Evolutionary conservation across 139 green algal species (phyloP), one percentile per base, ranked within the genome.

Genomic region (Gonium pectorale): DNA sequence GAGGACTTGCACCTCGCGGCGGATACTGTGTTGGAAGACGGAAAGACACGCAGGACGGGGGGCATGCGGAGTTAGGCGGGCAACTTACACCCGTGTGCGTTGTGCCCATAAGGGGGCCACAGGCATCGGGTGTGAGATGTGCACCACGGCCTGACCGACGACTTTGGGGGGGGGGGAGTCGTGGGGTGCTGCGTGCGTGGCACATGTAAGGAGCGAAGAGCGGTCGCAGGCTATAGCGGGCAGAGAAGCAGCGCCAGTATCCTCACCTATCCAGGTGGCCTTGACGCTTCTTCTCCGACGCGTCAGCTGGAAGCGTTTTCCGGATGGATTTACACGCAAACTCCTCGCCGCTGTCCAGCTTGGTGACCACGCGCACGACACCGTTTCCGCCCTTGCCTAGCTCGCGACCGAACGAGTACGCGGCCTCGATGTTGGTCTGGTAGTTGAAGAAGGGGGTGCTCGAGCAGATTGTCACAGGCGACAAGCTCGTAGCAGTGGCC

Each of bases 321-420:
- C 29, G 81, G 5, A 98, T 93, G 19, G 77, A 90, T 75, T 98
- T 98, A 90, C 94, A 96, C 29, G 95, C 95, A 80, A 90, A 97
- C 85, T 94, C 86, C 26, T 90, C 70, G 11, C 93, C 94, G 13
- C 83, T 95, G 7, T 46, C 59, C 19, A 71, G 37, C n/a, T 87
- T 41, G 2, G 41, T 31, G 9, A 80, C 86, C 9, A 86, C 67
- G 15, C 79, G 63, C 11, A 92, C 89, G 0, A 89, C 62, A 52
- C 89, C 89, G 31, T 92, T 92, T 59, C 89, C 89, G 4, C 89
- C 89, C 19, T 81, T 87, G 33, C 75, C 84, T 15, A 84, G n/a
- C 62, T 83, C 78, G 2, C 24, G 26, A 1, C 26, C 63, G 2
- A 75, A 31, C 43, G 52, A 27, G 63, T 75, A 84, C 1, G 74